Evolutionary conservation across 1,139 yeast genomes (phyloP).

Genomic region (Yamadazyma blattariae): DNA sequence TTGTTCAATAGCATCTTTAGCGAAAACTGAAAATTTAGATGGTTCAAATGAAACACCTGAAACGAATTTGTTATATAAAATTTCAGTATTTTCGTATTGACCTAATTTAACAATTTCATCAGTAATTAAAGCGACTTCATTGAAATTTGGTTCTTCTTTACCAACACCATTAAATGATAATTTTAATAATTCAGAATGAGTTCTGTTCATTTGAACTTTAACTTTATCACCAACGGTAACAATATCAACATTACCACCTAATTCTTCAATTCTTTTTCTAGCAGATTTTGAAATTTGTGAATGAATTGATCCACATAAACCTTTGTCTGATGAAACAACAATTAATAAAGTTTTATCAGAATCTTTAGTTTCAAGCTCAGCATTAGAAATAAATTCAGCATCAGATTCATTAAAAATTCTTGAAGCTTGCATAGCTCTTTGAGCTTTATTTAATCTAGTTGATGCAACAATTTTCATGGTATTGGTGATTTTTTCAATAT

Average conservation of each 20-base stretch:
- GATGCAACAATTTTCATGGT: conserved; percentile 99
- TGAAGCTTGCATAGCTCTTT: conserved; percentile 89
- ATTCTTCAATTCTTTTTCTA: conserved; percentile 58
- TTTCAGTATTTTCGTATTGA: conserved; percentile 72
- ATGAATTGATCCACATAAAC: conserved; percentile 98
- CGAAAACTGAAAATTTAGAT: conserved; percentile 61
- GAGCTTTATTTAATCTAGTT: conserved; percentile 93
- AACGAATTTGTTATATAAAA: conserved; percentile 83
- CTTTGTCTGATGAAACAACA: conserved; percentile 95
- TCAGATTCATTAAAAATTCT: conserved; percentile 84
- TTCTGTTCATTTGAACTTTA: conserved; percentile 84
- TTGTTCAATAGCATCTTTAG: conserved; percentile 69
- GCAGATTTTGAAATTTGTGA: conserved; percentile 90
- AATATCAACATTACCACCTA: conserved; percentile 70
- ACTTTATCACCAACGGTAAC: conserved; percentile 94
- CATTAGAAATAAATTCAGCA: conserved; percentile 71
- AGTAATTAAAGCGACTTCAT: conserved; percentile 84
- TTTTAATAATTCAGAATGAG: conserved; percentile 65
- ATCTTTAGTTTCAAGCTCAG: conserved; percentile 68
- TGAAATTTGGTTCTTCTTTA: conserved; percentile 93
- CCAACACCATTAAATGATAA: conserved; percentile 88
- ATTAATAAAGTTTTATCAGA: conserved; percentile 66
- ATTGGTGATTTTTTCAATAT: conserved; percentile 98
- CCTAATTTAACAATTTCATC: conserved; percentile 75
- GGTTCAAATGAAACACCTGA: conserved; percentile 93